phyloP scores from a whole-genome alignment of 768 basidiomycete genomes.

The Kwoniella sp. region DNA sequence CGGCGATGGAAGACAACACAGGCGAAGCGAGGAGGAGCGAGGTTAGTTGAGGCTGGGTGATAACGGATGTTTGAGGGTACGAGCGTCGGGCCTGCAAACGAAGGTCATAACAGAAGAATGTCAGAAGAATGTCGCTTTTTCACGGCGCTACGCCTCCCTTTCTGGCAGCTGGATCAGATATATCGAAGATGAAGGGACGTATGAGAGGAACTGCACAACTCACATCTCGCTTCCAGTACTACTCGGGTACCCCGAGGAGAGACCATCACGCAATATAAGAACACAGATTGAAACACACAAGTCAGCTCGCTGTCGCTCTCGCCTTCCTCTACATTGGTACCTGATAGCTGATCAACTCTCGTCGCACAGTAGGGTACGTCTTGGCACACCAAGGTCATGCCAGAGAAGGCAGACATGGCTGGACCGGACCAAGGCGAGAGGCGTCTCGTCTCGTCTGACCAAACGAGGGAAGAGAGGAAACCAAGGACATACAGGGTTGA shows the following conservation, averaged over 20 bases:
- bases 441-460: no score
- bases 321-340: no score
- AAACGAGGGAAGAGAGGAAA: no score
- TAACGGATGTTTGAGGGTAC: slow-evolving; percentile 86
- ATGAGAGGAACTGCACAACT: slow-evolving; percentile 6
- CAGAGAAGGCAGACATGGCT: neutral
- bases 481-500: slow-evolving; percentile 38
- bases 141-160: no score
- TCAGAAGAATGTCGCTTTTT: no score
- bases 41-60: slow-evolving; percentile 82
- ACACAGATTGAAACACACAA: no score
- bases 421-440: neutral
- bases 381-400: no score
- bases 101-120: neutral
- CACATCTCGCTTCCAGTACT: slow-evolving; percentile 94
- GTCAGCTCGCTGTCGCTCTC: no score
- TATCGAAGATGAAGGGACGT: neutral
- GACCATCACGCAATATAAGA: no score
- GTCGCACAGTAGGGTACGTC: no score
- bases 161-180: no score
- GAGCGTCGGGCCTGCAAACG: slow-evolving; percentile 65
- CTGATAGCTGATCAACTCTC: no score
- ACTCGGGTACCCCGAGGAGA: neutral
- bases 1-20: slow-evolving; percentile 48
- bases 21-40: slow-evolving; percentile 80